Evolutionary conservation across 805 yeast species (phyloP).

Genomic region (Torulaspora quercuum): DNA sequence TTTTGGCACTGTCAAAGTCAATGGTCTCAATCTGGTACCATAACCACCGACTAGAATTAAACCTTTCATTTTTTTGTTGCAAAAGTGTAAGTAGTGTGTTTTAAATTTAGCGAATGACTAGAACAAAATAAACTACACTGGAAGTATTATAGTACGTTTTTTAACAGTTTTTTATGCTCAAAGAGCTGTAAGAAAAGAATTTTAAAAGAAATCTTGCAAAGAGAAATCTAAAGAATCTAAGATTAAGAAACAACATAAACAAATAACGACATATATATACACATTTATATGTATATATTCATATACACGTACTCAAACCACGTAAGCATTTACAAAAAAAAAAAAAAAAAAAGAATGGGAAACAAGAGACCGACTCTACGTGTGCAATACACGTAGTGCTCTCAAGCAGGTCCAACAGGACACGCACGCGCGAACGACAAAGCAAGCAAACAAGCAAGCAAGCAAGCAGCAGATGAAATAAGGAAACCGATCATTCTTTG

Average conservation of each 20-base stretch:
- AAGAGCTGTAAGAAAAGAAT: slow-evolving; percentile 7
- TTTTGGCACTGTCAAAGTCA: slow-evolving; percentile 91
- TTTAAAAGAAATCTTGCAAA: neutral
- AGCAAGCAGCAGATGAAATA: too few relatives aligned
- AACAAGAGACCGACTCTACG: too few relatives aligned
- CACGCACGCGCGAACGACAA: neutral
- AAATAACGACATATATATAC: too few relatives aligned
- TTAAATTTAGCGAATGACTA: slow-evolving; percentile 12
- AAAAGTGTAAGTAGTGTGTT: neutral
- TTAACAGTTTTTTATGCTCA: slow-evolving; percentile 8
- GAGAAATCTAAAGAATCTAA: neutral
- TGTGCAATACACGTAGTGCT: too few relatives aligned
- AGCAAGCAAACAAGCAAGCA: slow-evolving; percentile 4
- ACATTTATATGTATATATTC: too few relatives aligned
- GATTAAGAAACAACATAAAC: too few relatives aligned
- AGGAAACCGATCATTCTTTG: too few relatives aligned
- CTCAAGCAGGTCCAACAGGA: too few relatives aligned
- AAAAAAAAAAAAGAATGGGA: too few relatives aligned
- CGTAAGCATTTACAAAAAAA: slow-evolving; percentile 2
- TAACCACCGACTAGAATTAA: slow-evolving; percentile 98
- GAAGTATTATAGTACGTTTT: neutral
- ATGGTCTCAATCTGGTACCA: slow-evolving; percentile 99
- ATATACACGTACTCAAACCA: too few relatives aligned
- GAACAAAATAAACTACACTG: slow-evolving; percentile 3
- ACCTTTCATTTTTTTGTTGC: slow-evolving; percentile 67